Evolutionary conservation across 208 protist species (phyloP), one percentile per base, ranked within the genome.

Genomic region (Phytomonas sp.): DNA sequence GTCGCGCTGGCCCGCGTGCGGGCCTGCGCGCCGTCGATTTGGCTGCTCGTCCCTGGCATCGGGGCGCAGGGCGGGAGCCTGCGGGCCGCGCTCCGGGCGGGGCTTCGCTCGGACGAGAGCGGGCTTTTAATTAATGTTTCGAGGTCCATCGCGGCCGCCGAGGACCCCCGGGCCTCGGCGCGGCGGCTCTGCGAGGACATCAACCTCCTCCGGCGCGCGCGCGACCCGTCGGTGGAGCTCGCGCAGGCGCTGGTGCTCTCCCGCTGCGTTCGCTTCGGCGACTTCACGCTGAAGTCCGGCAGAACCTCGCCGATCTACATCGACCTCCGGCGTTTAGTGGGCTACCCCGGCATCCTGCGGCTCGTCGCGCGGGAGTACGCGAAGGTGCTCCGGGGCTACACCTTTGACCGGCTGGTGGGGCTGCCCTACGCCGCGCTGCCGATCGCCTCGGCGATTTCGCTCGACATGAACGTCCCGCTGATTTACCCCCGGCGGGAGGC

Each of bases 231-330:
- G 12, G 26, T 63, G 26, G 83, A 84, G 29, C 75, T 95, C 30
- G 90, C 90, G 7, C 67, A 63, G n/a, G 85, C 87, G 31, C 84
- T 95, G 19, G 90, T 95, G 16, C 71, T 77, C 19, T 93, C 90
- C 10, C 77, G 84, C 56, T 95, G 85, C 76, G 92, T 98, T 32
- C 93, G 96, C 77, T 97, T 98, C 75, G 97, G 97, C 56, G 78
- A 88, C 60, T 99, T 98, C 82, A 98, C 87, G 34, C 84, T 99
- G 66, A 99, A 99, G 77, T 95, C 86, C 14, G 97, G 97, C 42
- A 95, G 97, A 59, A 91, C 75, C 33, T 98, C 94, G 37, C 96
- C 96, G 30, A 97, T 99, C 67, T 99, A 99, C 80, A 88, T 99
- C 12, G 97, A 99, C 79, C 86, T 99, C 8, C 85, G 97, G 63